Conservation (phyloP, 495 filamentous ascomycete genomes). For the Penicillium chermesinum region DNA sequence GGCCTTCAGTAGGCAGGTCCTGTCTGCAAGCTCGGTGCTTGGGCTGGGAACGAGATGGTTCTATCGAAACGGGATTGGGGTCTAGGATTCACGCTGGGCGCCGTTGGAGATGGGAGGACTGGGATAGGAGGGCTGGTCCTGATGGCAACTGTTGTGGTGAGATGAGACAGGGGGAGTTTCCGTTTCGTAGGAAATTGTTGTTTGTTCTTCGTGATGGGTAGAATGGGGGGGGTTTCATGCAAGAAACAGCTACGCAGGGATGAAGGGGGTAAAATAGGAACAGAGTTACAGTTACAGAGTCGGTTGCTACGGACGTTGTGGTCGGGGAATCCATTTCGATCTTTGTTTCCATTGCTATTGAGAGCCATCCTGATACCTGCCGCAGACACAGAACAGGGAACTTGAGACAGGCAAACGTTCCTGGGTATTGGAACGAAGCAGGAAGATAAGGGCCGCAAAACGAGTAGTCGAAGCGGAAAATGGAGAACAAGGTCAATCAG, state of each 20-base stretch:
- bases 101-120: neutral
- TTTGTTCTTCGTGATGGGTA: neutral
- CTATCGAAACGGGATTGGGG: too few relatives aligned
- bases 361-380: conserved; percentile 18
- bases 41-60: too few relatives aligned
- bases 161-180: neutral
- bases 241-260: too few relatives aligned
- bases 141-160: neutral
- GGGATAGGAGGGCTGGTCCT: neutral
- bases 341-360: conserved; percentile 12
- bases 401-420: conserved; percentile 23
- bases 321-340: conserved; percentile 2
- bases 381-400: too few relatives aligned
- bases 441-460: conserved; percentile 1
- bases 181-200: neutral
- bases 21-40: too few relatives aligned
- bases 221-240: too few relatives aligned
- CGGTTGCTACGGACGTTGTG: neutral
- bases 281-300: neutral
- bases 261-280: too few relatives aligned
- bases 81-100: too few relatives aligned
- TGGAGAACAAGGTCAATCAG: neutral
- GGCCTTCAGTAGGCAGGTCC: too few relatives aligned
- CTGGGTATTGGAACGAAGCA: conserved; percentile 17
- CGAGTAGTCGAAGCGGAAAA: neutral